Conservation (phyloP, 2,329 filamentous ascomycete species). For the Reticulascus tulasneorum region DNA sequence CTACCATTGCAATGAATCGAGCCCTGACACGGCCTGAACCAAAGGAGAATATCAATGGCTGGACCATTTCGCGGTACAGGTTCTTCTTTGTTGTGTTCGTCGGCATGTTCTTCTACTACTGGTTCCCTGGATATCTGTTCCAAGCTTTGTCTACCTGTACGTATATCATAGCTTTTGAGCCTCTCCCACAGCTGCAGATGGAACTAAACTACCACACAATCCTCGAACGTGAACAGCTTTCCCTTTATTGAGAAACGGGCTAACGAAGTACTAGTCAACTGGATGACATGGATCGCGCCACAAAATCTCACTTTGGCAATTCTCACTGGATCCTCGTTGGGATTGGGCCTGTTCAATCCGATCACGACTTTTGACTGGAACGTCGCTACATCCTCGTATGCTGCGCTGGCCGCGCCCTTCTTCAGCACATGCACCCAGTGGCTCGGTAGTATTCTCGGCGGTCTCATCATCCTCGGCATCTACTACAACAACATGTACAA, state of each 20-base stretch:
- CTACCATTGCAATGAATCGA: slow-evolving; percentile 28
- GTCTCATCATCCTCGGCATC: slow-evolving; percentile 34
- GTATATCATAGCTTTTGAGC: too few species aligned
- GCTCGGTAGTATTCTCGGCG: slow-evolving; percentile 29
- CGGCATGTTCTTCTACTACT: slow-evolving; percentile 42
- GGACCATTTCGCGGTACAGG: slow-evolving; percentile 39
- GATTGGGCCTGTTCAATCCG: slow-evolving; percentile 42
- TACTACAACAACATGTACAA: slow-evolving; percentile 39
- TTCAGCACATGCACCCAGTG: slow-evolving; percentile 34
- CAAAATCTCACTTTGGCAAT: slow-evolving; percentile 38
- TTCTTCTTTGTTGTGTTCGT: slow-evolving; percentile 35
- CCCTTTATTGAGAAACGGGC: too few species aligned
- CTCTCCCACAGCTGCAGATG: too few species aligned
- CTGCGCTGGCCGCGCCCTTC: slow-evolving; percentile 33
- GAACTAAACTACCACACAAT: too few species aligned
- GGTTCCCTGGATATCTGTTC: slow-evolving; percentile 44
- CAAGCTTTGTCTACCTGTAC: slow-evolving; percentile 35
- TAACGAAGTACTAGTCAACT: too few species aligned
- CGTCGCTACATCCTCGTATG: slow-evolving; percentile 32
- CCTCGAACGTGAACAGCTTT: too few species aligned
- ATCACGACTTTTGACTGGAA: slow-evolving; percentile 50
- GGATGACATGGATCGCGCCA: slow-evolving; percentile 48
- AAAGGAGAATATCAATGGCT: slow-evolving; percentile 35
- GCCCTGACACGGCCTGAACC: slow-evolving; percentile 28
- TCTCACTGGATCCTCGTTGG: slow-evolving; percentile 36